These are phyloP conservation scores for Phytophthora pinifolia DNA, from an alignment of 352 stramenopile species.

Conservation along the genomic window DNA sequence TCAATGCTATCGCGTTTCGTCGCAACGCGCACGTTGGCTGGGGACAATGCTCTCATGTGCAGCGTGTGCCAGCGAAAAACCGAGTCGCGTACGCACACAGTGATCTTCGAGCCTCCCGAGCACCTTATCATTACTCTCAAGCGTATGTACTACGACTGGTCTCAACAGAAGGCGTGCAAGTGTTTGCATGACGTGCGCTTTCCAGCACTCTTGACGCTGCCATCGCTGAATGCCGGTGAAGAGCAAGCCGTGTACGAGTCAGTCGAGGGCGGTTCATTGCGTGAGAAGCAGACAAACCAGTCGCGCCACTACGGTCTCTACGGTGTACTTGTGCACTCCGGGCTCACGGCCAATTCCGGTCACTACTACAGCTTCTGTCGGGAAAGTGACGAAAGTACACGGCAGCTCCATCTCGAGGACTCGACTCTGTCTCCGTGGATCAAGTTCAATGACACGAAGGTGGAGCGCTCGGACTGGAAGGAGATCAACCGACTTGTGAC, in stretches of 20 bases:
- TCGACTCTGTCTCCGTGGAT: slow-evolving; percentile 83
- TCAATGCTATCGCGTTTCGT: slow-evolving; percentile 85
- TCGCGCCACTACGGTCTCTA: slow-evolving; percentile 86
- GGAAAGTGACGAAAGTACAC: slow-evolving; percentile 66
- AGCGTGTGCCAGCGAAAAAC: slow-evolving; percentile 73
- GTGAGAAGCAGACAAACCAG: slow-evolving; percentile 28
- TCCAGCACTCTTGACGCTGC: slow-evolving; percentile 64
- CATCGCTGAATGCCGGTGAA: slow-evolving; percentile 62
- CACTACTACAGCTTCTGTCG: slow-evolving; percentile 92
- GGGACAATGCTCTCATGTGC: slow-evolving; percentile 79
- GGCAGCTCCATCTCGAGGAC: slow-evolving; percentile 80
- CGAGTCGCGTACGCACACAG: slow-evolving; percentile 79
- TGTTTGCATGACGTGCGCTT: slow-evolving; percentile 85
- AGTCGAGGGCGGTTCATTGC: slow-evolving; percentile 7
- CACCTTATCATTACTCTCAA: slow-evolving; percentile 90
- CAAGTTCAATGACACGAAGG: slow-evolving; percentile 90
- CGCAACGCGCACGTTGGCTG: slow-evolving; percentile 73
- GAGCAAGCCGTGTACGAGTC: slow-evolving; percentile 31
- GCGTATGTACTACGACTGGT: slow-evolving; percentile 91
- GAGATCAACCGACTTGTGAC: slow-evolving; percentile 80
- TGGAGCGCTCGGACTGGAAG: slow-evolving; percentile 76
- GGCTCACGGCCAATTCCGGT: slow-evolving; percentile 86
- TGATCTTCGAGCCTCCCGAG: slow-evolving; percentile 74
- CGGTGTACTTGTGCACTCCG: slow-evolving; percentile 88
- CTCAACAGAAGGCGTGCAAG: slow-evolving; percentile 86